Base-by-base conservation (phyloP, 306 rosid genomes). In the Prunus mume region DNA sequence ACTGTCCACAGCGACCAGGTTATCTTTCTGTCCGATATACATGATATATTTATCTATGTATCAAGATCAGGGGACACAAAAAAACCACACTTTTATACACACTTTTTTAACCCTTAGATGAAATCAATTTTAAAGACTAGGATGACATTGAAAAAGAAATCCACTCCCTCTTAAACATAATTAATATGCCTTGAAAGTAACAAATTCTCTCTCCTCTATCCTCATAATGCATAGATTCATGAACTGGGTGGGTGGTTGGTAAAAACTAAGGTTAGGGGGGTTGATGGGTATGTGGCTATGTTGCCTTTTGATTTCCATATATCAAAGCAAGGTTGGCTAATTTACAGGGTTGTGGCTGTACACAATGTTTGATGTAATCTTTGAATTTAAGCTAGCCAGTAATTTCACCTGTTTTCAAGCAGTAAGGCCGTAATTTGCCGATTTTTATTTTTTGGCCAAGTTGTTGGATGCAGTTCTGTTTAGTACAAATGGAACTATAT, bases 1-100 rank as follows among this genome's bases (percentile, higher is more conserved):
- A 94, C 97, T 43, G 11, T 79, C 27, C 55, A 86, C 60, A 94
- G 93, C 3, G 96, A 91, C 88, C 90, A 82, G 90, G 98, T 90
- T 25, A 65, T 78, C 24, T 80, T 50, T 62, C 46, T 72, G 41
- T 77, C 61, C 22, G 12, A 22, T 69, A 25, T 6, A 28, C 46
- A 50, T 18, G 32, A 5, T 52, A 9, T 8, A 34, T 11, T 6
- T 69, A 2, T 57, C 8, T 57, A n/a, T n/a, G 30, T n/a, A 71
- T 30, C 34, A 4, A 0, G 34, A 30, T 30, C 0, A 0, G 34
- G 5, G 1, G 34, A 30, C 34, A 30, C 34, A 30, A 24, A 30
- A 30, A 30, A 30, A 3, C 5, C 34, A 30, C 34, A 30, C 0
- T 0, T 30, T 30, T 0, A 30, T 30, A 30, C 34, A 30, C 5